Conservation (phyloP, 2,329 filamentous ascomycete species). For the Neurospora sp. region DNA sequence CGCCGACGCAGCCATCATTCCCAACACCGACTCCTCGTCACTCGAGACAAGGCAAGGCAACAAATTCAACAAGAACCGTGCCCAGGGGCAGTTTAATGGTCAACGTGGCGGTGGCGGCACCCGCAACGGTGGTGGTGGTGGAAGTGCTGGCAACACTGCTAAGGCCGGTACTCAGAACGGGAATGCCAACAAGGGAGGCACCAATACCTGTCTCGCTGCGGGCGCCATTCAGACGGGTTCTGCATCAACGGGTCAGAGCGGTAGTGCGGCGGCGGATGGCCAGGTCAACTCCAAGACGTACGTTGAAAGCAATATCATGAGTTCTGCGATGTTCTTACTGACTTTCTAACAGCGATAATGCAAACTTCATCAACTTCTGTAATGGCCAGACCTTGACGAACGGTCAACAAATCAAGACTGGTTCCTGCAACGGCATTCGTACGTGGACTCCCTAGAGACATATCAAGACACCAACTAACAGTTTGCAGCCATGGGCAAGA, state of each 20-base stretch:
- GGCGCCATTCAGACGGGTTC: conserved; percentile 41
- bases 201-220: conserved; percentile 28
- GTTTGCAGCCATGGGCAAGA: conserved; percentile 45
- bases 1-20: conserved; percentile 34
- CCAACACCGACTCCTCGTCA: conserved; percentile 25
- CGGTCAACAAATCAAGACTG: conserved; percentile 44
- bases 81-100: background rate
- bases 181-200: conserved; percentile 14
- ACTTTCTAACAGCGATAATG: conserved; percentile 34
- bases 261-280: conserved; percentile 28
- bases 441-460: conserved; percentile 22
- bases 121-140: conserved; percentile 8
- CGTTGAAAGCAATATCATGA: conserved; percentile 17
- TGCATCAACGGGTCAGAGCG: conserved; percentile 35
- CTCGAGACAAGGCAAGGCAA: conserved; percentile 32
- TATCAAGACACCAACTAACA: conserved; percentile 12
- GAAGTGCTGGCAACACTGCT: conserved; percentile 14
- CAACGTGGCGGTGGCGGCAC: conserved; percentile 1
- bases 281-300: conserved; percentile 44
- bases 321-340: background rate
- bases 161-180: conserved; percentile 9
- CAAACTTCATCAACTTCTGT: conserved; percentile 60
- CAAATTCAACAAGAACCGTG: conserved; percentile 7
- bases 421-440: conserved; percentile 57
- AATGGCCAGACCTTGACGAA: conserved; percentile 46